Evolutionary conservation across 2,329 filamentous ascomycete species (phyloP), one percentile per base, ranked within the genome.

Genomic region (Nemania sp.): DNA sequence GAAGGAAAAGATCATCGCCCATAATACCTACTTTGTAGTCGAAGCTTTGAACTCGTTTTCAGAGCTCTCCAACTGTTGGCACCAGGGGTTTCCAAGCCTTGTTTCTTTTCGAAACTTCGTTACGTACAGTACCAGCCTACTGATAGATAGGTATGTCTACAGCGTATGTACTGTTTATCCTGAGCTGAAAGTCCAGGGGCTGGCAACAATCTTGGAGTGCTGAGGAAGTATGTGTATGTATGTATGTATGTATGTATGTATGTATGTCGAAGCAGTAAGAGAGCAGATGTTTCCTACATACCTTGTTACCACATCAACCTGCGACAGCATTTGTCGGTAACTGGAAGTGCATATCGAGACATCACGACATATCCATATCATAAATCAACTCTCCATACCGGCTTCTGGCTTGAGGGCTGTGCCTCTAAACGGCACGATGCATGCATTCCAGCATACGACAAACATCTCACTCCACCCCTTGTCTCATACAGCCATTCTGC

Each of bases 361-460:
- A 51, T 57, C 56, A 52, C 43, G 15, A 47, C 22, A 27, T 27
- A 26, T 59, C 22, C 49, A 68, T 63, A 52, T 18, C 22, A 62
- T 27, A 18, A 29, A 22, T n/a, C 20, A 13, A 26, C 45, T 20
- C 57, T 45, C 59, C 10, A 58, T 47, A 53, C 22, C 35, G 10
- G 26, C 57, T 55, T 52, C 60, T 32, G 51, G n/a, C 41, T 29
- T 59, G 27, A 58, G 26, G 53, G 38, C 29, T 59, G 51, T 64
- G 38, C 24, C 38, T 56, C 57, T 47, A 52, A 41, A 32, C 54
- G 67, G 68, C 64, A 56, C 35, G 45, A 62, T 63, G 67, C 67
- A 69, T 59, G 43, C n/a, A 45, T 51, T 56, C 52, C 35, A 60
- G 45, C 18, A 35, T n/a, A 43, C 55, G 43, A 57, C 58, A 64